Percentiles rank a stretch among this genome's conserved stretches.
Conservation (phyloP, 1,284 basidiomycete species). For the Ustilago sp. region DNA sequence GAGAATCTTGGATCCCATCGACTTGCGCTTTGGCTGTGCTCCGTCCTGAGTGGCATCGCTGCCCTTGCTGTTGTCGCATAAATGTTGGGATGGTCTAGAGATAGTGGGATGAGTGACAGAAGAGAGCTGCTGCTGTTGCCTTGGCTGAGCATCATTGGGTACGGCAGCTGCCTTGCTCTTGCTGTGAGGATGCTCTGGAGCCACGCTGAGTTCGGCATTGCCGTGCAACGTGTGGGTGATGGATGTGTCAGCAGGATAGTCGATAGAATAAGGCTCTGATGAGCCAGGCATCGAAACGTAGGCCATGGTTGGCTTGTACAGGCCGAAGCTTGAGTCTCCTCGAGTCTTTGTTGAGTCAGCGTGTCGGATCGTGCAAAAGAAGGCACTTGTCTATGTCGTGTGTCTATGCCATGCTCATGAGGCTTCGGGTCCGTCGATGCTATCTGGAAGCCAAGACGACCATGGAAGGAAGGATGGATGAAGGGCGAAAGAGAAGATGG, state of each 20-base stretch:
- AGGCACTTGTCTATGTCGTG: conserved; percentile 3
- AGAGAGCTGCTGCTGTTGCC: conserved; percentile 11
- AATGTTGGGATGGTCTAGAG: background rate
- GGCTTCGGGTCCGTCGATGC: background rate
- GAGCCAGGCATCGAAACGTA: conserved; percentile 24
- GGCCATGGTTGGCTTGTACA: background rate
- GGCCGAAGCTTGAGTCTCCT: background rate
- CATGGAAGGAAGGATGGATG: background rate
- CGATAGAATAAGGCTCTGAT: conserved; percentile 21
- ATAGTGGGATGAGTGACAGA: conserved; percentile 15
- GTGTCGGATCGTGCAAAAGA: background rate
- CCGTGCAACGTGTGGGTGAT: background rate
- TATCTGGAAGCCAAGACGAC: background rate
- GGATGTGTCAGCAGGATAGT: conserved; percentile 9
- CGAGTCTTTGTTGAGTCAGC: background rate
- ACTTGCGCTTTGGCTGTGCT: conserved; percentile 15
- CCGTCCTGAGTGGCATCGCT: conserved; percentile 1
- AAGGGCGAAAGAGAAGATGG: background rate
- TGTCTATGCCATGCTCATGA: conserved; percentile 3
- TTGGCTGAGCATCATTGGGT: background rate
- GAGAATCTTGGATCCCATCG: conserved; percentile 45
- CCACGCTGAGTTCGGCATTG: conserved; percentile 10
- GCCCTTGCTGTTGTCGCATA: background rate
- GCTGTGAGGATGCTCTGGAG: conserved; percentile 33
- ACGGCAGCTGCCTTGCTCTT: background rate